A percentile compares a stretch with the other conserved stretches of the same genome.
Evolutionary conservation across 1,284 basidiomycete species (phyloP).

Genomic region (Ceratobasidium sp.): DNA sequence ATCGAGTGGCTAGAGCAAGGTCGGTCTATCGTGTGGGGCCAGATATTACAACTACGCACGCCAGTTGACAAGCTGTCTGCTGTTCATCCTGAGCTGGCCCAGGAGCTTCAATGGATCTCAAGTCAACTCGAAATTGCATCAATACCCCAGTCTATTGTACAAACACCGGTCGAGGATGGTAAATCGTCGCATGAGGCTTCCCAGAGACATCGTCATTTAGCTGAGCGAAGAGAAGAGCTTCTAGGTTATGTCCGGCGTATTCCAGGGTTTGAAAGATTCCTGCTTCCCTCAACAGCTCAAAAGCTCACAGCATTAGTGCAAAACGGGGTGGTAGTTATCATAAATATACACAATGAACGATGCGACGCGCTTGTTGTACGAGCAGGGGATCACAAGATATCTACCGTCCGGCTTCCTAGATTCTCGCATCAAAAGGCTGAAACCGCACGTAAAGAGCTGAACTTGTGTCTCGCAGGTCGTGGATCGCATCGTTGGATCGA

Average conservation of each 20-base stretch:
- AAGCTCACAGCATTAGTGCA: not conserved
- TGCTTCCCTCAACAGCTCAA: not conserved
- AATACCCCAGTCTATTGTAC: not conserved
- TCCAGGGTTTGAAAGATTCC: not conserved
- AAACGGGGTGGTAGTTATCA: not conserved
- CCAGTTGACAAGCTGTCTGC: not conserved
- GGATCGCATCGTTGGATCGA: too few relatives aligned
- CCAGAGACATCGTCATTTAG: not conserved
- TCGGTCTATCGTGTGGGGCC: slow-evolving; percentile 32
- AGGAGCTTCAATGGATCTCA: not conserved
- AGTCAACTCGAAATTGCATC: not conserved
- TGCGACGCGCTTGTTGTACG: not conserved
- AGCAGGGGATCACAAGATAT: not conserved
- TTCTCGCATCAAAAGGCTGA: not conserved
- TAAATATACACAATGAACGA: not conserved
- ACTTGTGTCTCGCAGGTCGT: too few relatives aligned
- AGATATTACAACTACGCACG: slow-evolving; percentile 15
- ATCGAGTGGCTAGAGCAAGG: slow-evolving; percentile 31
- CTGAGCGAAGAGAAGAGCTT: not conserved
- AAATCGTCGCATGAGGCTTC: not conserved
- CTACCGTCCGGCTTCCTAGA: not conserved
- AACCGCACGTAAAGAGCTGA: too few relatives aligned
- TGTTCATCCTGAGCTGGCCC: not conserved
- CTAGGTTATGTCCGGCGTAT: not conserved
- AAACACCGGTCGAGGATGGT: not conserved